phyloP scores from a whole-genome alignment of 768 basidiomycete species.

The Leccinum subtestaceum region DNA sequence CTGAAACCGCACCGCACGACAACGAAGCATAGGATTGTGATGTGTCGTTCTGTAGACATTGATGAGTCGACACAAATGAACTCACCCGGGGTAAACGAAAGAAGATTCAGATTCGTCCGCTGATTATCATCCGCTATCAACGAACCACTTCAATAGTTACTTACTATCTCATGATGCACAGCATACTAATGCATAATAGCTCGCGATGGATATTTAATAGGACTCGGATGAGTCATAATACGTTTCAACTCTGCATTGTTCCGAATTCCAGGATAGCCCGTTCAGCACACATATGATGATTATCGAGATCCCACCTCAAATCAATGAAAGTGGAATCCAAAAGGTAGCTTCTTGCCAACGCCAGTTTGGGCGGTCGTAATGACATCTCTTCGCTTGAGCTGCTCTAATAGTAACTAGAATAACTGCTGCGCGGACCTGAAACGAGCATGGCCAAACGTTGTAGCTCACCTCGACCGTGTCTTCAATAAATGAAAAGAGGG shows the following conservation, averaged over 20 bases:
- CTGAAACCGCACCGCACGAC: not conserved
- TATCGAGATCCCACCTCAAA: not conserved
- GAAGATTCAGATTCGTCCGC: not conserved
- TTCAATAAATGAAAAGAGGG: too few relatives aligned
- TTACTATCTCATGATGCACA: not conserved
- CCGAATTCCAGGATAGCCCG: not conserved
- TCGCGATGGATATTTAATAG: too few relatives aligned
- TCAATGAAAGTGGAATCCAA: not conserved
- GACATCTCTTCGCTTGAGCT: too few relatives aligned
- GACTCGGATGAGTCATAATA: too few relatives aligned
- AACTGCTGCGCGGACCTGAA: too few relatives aligned
- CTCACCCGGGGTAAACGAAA: not conserved
- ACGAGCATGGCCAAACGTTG: too few relatives aligned
- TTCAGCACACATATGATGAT: not conserved
- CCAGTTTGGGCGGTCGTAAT: not conserved
- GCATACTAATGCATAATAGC: too few relatives aligned
- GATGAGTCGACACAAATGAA: not conserved
- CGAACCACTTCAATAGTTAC: not conserved
- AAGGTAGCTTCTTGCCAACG: not conserved
- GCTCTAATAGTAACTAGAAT: too few relatives aligned
- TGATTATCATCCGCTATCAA: not conserved
- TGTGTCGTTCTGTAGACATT: not conserved
- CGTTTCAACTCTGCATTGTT: too few relatives aligned
- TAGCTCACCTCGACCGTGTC: too few relatives aligned
- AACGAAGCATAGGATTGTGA: not conserved